A percentile compares a stretch with the other conserved stretches of the same genome.
These are phyloP conservation scores for Naganishia vishniacii DNA, from an alignment of 768 basidiomycete genomes.

Conservation along the genomic window DNA sequence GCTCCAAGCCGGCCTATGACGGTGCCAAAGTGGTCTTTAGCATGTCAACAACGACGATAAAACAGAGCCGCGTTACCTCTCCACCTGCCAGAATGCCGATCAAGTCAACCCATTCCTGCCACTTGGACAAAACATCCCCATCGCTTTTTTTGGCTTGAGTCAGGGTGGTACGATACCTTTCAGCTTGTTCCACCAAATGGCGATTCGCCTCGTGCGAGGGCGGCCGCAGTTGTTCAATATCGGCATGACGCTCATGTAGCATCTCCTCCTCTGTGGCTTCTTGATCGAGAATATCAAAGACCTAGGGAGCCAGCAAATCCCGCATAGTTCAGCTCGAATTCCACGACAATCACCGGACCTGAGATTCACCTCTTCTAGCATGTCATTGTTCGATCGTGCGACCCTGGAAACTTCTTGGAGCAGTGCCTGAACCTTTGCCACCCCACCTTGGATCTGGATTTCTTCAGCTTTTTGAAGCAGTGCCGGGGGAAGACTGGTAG, in stretches of 20 bases:
- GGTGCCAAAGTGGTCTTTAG: neutral
- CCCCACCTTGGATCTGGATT: conserved; percentile 71
- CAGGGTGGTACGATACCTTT: conserved; percentile 67
- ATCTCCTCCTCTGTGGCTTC: conserved; percentile 56
- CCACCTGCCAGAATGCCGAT: conserved; percentile 68
- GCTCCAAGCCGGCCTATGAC: conserved; percentile 32
- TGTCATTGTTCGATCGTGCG: conserved; percentile 57
- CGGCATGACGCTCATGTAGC: conserved; percentile 46
- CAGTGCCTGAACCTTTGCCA: conserved; percentile 62
- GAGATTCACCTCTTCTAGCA: conserved; percentile 80
- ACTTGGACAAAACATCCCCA: conserved; percentile 68
- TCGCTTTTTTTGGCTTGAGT: conserved; percentile 70
- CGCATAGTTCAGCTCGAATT: too few species aligned
- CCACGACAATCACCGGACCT: too few species aligned
- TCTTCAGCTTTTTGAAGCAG: conserved; percentile 78
- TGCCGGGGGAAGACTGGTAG: conserved; percentile 81
- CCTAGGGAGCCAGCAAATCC: conserved; percentile 52
- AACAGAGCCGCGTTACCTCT: conserved; percentile 51
- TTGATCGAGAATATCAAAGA: conserved; percentile 80
- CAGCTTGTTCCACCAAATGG: conserved; percentile 65
- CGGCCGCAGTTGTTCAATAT: conserved; percentile 50
- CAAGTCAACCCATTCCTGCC: conserved; percentile 76
- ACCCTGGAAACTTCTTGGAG: conserved; percentile 69
- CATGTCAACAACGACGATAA: too few species aligned
- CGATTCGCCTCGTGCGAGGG: conserved; percentile 75